Evolutionary conservation across 805 yeast genomes (phyloP), one percentile per base, ranked within the genome.

Genomic region (Suhomyces prunicola): DNA sequence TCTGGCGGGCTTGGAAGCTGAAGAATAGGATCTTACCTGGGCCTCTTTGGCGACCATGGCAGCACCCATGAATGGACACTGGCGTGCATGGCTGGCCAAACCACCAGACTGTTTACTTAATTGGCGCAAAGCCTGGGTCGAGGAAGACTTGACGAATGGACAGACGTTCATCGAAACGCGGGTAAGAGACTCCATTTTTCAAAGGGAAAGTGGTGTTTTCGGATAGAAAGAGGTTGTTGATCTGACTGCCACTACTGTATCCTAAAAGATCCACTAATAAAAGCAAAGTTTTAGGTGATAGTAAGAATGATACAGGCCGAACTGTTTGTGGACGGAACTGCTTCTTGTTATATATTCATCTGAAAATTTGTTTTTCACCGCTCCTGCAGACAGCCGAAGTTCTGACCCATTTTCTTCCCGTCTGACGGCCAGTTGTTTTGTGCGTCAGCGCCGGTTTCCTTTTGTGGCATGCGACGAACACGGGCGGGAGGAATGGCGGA

Each of bases 41-140:
- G 42, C 70, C 63, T 69, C 71, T 53, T 65, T 72, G 53, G 76
- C 78, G 58, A 66, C 66, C 47, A 90, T 71, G 36, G 96, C 97
- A 50, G 85, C 84, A 24, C 90, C 90, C 87, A 91, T 88, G 52
- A 91, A 87, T n/a, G 98, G 98, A 70, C 98, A 92, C 55, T 79
- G 81, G 45, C 80, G 70, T 50, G 96, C 97, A 57, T 81, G 82
- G 45, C 71, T 63, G 46, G 79, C 74, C 65, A 87, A 79, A 24
- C 71, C 64, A 35, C 66, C 70, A 31, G 79, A 66, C 52, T 67
- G 60, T 19, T 68, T 66, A 50, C 86, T 78, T 59, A 88, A 65
- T 57, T 77, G 74, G 62, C 87, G 83, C 65, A 90, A 74, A 13
- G 86, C 78, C 48, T 82, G 74, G 19, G 86, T 74, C 4, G 88